These are phyloP conservation scores for Ceratobasidium sp. DNA, from an alignment of 1,284 basidiomycete species.

Conservation along the genomic window DNA sequence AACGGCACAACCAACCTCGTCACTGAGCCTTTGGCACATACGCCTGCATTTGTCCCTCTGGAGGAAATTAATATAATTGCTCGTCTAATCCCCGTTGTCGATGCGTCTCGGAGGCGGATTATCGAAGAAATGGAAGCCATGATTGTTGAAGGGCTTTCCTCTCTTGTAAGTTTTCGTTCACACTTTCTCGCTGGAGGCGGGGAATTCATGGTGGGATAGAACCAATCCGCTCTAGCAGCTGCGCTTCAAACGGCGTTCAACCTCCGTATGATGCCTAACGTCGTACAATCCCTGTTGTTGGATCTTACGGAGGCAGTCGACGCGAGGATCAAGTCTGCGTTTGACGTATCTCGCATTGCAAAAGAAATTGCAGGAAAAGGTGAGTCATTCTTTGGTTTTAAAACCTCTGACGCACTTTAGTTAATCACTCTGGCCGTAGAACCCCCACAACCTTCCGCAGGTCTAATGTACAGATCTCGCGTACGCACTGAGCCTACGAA, in stretches of 20 bases:
- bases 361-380: constrained; percentile 82
- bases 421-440: constrained; percentile 55
- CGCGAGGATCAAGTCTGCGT: constrained; percentile 81
- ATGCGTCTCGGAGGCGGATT: constrained; percentile 75
- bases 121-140: constrained; percentile 89
- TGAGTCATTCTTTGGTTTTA: constrained; percentile 53
- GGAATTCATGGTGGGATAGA: constrained; percentile 62
- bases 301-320: constrained; percentile 90
- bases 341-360: constrained; percentile 88
- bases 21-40: constrained; percentile 9
- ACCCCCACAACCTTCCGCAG: constrained; percentile 59
- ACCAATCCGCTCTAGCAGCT: constrained; percentile 88
- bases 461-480: constrained; percentile 77
- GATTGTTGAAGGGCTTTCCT: constrained; percentile 80
- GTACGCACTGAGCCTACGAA: constrained; percentile 87
- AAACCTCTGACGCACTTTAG: constrained; percentile 9
- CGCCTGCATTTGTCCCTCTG: constrained; percentile 64
- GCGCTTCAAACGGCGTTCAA: constrained; percentile 96
- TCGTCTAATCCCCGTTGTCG: constrained; percentile 76
- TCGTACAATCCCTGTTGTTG: constrained; percentile 82
- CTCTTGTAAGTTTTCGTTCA: constrained; percentile 67
- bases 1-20: neutral
- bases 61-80: constrained; percentile 77
- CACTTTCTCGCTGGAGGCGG: constrained; percentile 23
- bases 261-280: constrained; percentile 82